These are phyloP conservation scores for Cochlearia excelsa DNA, from an alignment of 345 rosid genomes.

Conservation along the genomic window DNA sequence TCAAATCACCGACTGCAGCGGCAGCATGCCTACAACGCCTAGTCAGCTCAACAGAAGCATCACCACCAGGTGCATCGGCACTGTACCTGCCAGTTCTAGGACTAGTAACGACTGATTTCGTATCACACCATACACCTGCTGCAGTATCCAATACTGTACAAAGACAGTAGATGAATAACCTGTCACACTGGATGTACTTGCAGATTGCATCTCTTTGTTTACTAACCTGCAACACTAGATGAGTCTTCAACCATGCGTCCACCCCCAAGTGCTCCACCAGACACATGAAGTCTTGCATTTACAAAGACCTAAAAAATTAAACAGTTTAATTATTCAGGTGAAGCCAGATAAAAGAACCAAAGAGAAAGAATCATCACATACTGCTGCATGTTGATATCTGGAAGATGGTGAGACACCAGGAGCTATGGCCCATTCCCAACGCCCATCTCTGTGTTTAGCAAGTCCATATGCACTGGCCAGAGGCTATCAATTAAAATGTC, in stretches of 20 bases:
- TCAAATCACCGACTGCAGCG: conserved; percentile 91
- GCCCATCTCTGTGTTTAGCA: conserved; percentile 99
- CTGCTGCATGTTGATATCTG: conserved; percentile 99
- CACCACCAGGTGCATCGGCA: conserved; percentile 97
- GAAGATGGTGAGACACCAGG: conserved; percentile 98
- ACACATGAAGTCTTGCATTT: conserved; percentile 96
- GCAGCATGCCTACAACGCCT: conserved; percentile 99
- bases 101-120: conserved; percentile 92
- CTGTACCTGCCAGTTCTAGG: conserved; percentile 91
- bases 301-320: conserved; percentile 72
- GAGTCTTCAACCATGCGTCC: conserved; percentile 99
- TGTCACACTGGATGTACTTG: too few species aligned
- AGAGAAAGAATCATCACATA: conserved; percentile 41
- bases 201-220: not conserved
- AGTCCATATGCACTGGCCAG: conserved; percentile 97
- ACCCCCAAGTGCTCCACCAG: conserved; percentile 99
- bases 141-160: conserved; percentile 94
- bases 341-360: conserved; percentile 14
- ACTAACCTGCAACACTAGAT: conserved; percentile 90
- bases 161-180: not conserved
- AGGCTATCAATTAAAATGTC: conserved; percentile 52
- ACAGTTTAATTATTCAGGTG: conserved; percentile 18
- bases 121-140: conserved; percentile 99
- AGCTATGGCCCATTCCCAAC: conserved; percentile 99
- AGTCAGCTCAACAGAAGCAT: conserved; percentile 93